Conservation (phyloP, 2,329 filamentous ascomycete species). For the Alternaria sp. region DNA sequence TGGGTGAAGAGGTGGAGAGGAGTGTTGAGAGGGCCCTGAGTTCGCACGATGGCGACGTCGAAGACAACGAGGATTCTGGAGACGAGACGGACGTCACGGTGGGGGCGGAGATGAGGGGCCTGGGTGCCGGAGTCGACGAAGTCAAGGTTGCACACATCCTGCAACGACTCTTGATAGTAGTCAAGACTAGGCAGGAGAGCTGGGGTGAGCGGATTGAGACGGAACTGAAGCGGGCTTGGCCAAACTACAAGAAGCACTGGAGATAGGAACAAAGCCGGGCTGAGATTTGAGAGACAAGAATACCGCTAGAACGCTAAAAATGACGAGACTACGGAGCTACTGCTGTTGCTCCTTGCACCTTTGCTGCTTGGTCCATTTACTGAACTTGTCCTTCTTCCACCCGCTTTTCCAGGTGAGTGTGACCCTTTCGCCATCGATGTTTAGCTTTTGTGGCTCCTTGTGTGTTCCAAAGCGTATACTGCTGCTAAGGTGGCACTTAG, state of each 20-base stretch:
- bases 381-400: conserved; percentile 39
- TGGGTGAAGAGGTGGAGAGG: not conserved
- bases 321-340: not conserved
- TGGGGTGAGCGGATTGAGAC: not conserved
- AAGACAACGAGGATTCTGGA: not conserved
- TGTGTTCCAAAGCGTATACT: conserved; percentile 36
- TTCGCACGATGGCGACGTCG: not conserved
- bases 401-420: conserved; percentile 36
- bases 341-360: conserved; percentile 29
- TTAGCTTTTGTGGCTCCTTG: conserved; percentile 16
- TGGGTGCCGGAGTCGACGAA: not conserved
- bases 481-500: conserved; percentile 42
- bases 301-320: conserved; percentile 10
- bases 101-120: not conserved
- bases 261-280: not conserved
- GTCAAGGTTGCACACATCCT: not conserved
- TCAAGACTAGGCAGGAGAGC: not conserved
- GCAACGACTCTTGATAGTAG: not conserved
- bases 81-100: not conserved
- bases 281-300: not conserved
- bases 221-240: not conserved
- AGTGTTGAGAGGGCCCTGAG: not conserved
- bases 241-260: not conserved
- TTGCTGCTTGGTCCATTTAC: conserved; percentile 35
- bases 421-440: conserved; percentile 16